Conservation (phyloP, 345 rosid genomes). For the Rhizophora mangle region DNA sequence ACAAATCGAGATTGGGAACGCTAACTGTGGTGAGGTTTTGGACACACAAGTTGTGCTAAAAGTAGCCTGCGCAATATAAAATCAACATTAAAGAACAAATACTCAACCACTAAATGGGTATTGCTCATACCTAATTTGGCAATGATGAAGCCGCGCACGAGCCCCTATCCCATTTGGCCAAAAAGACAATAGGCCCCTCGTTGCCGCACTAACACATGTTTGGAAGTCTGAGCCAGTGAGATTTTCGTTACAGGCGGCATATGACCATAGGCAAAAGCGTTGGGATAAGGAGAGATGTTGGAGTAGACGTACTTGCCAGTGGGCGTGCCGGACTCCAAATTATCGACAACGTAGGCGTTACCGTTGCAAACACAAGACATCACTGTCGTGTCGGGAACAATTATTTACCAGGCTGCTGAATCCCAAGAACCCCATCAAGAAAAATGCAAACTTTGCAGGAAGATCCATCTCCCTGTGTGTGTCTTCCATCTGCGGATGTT, state of each 20-base stretch:
- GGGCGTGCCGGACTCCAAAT: constrained; percentile 30
- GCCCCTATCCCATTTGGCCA: constrained; percentile 46
- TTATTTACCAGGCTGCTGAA: neutral
- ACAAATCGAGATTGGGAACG: too few relatives aligned
- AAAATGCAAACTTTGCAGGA: constrained; percentile 19
- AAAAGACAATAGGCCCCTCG: constrained; percentile 26
- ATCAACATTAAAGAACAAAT: too few relatives aligned
- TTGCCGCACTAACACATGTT: constrained; percentile 44
- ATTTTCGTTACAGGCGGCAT: constrained; percentile 41
- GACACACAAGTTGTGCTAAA: too few relatives aligned
- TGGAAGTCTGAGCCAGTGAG: constrained; percentile 40
- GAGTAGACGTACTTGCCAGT: constrained; percentile 30
- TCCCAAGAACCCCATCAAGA: constrained; percentile 4
- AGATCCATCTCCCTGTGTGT: constrained; percentile 17
- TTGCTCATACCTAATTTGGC: constrained; percentile 60
- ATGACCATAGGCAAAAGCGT: constrained; percentile 56
- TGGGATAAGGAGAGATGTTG: constrained; percentile 60
- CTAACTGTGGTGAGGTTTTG: too few relatives aligned
- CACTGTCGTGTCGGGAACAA: constrained; percentile 39
- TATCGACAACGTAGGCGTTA: constrained; percentile 29
- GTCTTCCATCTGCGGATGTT: too few relatives aligned
- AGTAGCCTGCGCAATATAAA: too few relatives aligned
- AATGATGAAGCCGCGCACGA: constrained; percentile 49
- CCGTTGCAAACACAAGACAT: constrained; percentile 42
- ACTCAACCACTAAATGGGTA: constrained; percentile 33